A percentile compares a stretch with the other conserved stretches of the same genome.
phyloP scores from a whole-genome alignment of 2,329 filamentous ascomycete genomes.

The Colletotrichum tropicicola region DNA sequence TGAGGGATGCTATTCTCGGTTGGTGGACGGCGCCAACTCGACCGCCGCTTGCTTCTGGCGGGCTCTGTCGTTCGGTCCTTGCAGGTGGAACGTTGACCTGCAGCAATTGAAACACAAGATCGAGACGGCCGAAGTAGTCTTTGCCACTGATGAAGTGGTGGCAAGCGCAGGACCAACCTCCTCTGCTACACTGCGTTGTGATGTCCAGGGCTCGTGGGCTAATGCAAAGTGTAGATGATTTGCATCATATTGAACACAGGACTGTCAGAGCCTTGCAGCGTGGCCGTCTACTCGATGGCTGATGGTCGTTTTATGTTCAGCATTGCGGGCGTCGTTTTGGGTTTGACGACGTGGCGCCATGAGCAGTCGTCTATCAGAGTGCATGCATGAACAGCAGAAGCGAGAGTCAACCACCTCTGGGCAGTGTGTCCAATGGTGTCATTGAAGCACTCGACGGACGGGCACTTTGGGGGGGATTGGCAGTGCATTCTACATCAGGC shows the following conservation, averaged over 20 bases:
- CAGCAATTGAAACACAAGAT: constrained; percentile 11
- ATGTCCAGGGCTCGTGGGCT: not conserved
- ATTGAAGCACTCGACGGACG: too few relatives aligned
- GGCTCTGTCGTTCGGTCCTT: not conserved
- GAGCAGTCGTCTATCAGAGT: not conserved
- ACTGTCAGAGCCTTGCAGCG: not conserved
- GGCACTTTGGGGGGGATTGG: too few relatives aligned
- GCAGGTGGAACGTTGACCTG: constrained; percentile 5
- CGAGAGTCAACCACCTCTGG: too few relatives aligned
- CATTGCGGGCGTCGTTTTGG: not conserved
- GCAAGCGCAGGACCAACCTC: not conserved
- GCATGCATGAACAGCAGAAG: constrained; percentile 12
- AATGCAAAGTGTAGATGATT: not conserved
- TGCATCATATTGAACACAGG: not conserved
- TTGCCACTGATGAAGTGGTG: not conserved
- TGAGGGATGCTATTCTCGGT: not conserved
- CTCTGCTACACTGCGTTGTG: not conserved
- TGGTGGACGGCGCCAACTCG: not conserved
- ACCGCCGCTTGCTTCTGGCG: constrained; percentile 1
- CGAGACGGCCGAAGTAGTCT: not conserved
- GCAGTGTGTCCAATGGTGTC: not conserved
- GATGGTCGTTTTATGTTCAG: not conserved
- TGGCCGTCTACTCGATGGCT: not conserved
- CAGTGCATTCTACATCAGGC: too few relatives aligned
- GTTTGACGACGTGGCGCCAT: constrained; percentile 12